Base-by-base conservation (phyloP, 164 flowering plant genomes). In the Vitis rotundifolia region DNA sequence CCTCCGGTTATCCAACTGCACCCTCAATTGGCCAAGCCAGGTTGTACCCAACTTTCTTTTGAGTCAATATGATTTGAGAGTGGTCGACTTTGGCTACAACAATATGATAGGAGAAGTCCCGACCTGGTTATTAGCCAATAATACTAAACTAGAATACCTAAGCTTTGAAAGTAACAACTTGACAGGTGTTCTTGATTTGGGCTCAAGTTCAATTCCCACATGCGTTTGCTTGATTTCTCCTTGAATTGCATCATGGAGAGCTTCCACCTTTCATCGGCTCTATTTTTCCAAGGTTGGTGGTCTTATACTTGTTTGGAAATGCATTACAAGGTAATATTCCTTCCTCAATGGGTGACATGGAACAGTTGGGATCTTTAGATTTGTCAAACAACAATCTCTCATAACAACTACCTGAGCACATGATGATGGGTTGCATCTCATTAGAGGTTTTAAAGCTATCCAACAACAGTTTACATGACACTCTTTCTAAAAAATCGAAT, bases 71-170 rank as follows among this genome's bases (percentile, higher is more conserved):
- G 69, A 70, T 49, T 18, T 75, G 47, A 9, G 16, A 26, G 3
- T 11, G 3, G 62, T 75, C 61, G 63, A 66, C 15, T 59, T 75
- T 19, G 15, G 52, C 0, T 5, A 68, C 55, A 63, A 29, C 9
- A 9, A 50, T 13, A 13, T 73, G 44, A 44, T 2, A 5, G 71
- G 74, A 67, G 26, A 16, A 3, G 47, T 74, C 53, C 77, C 71
- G 2, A 19, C n/a, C 44, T 73, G 80, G 80, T 18, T 77, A 59
- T 48, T 73, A 8, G 58, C 48, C 55, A 74, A 74, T 49, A 78
- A 75, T 26, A 68, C 73, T 5, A 49, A 13, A 3, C 11, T 72
- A 15, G 50, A 22, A 15, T 2, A 5, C 3, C 22, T 22, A 22
- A 22, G 22, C 22, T 22, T 22, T 22, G 2, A 37, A 70, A 0